Evolutionary conservation across 345 rosid species (phyloP).

Genomic region (Gossypium arboreum): DNA sequence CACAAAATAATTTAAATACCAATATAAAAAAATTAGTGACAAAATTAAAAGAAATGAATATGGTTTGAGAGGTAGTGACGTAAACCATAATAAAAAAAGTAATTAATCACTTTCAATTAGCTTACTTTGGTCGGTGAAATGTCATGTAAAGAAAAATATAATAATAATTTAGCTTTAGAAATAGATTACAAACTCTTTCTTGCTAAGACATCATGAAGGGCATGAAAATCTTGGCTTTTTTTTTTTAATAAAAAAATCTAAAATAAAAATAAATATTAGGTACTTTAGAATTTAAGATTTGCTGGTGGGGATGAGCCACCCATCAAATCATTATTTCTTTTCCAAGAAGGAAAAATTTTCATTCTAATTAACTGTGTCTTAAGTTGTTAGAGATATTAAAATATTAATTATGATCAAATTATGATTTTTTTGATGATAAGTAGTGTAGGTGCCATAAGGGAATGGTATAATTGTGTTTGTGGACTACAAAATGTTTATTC

Average conservation of each 20-base stretch:
- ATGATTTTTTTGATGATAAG: background rate
- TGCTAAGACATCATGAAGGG: background rate
- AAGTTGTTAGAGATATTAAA: too few species aligned
- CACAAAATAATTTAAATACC: too few species aligned
- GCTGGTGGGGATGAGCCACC: background rate
- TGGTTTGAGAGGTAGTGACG: too few species aligned
- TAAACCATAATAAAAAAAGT: background rate
- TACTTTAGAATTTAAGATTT: background rate
- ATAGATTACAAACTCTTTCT: constrained; percentile 8
- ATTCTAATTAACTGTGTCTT: too few species aligned
- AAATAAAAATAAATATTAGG: background rate
- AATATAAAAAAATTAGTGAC: too few species aligned
- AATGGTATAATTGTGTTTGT: background rate
- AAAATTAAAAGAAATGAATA: too few species aligned
- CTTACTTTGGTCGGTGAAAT: constrained; percentile 6
- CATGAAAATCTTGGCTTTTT: background rate
- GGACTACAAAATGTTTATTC: background rate
- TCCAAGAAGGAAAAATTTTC: background rate
- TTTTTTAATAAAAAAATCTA: too few species aligned
- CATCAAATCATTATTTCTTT: background rate
- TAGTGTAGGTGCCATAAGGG: background rate
- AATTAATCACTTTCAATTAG: background rate
- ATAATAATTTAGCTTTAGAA: constrained; percentile 7
- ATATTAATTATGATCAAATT: background rate
- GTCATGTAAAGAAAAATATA: constrained; percentile 1